Percentiles rank a stretch among this genome's conserved stretches.
These are phyloP conservation scores for Crithidia bombi DNA, from an alignment of 208 protist genomes.

Conservation along the genomic window DNA sequence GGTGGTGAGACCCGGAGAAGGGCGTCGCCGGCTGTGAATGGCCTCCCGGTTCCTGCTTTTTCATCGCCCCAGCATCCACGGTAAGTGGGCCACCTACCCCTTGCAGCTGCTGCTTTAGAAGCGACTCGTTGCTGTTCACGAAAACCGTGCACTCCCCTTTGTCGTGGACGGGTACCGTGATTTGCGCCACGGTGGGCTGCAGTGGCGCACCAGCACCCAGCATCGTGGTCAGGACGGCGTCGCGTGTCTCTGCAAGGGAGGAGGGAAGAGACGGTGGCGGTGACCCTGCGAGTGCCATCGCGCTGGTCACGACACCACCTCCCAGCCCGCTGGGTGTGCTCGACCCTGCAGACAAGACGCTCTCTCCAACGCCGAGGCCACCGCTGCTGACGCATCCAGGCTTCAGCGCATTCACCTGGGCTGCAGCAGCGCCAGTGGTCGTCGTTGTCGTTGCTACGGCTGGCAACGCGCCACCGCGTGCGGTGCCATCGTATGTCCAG, in stretches of 20 bases:
- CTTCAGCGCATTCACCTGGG: neutral
- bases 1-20: slow-evolving; percentile 4
- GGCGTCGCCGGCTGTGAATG: too few species aligned
- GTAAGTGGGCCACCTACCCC: neutral
- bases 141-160: slow-evolving; percentile 3
- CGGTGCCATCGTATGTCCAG: slow-evolving; percentile 8
- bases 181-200: slow-evolving; percentile 17
- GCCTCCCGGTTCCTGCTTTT: too few species aligned
- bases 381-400: neutral
- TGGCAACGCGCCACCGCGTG: neutral
- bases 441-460: neutral
- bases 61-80: neutral
- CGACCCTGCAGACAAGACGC: neutral
- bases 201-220: neutral
- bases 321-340: neutral
- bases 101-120: slow-evolving; percentile 2
- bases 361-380: neutral
- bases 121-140: neutral
- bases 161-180: slow-evolving; percentile 15
- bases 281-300: neutral
- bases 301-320: neutral
- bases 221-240: neutral
- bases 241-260: neutral
- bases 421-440: neutral
- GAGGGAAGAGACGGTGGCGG: neutral